Conservation (phyloP, 768 basidiomycete species). For the Phaeotremella skinneri region DNA sequence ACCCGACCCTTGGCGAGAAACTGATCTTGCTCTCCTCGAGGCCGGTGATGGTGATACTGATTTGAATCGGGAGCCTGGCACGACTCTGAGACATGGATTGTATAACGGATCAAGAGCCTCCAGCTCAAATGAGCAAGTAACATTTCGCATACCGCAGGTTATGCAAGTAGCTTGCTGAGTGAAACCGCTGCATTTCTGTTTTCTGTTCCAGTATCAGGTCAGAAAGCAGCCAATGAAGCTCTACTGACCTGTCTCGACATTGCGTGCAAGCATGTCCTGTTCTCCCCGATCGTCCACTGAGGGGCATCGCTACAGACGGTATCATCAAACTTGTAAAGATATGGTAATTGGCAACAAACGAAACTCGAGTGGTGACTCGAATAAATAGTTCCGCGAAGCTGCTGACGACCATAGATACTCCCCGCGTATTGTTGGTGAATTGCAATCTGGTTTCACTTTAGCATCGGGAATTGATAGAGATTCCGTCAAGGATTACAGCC, state of each 20-base stretch:
- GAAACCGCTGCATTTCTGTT: constrained; percentile 16
- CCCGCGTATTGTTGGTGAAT: no score
- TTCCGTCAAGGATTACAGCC: no score
- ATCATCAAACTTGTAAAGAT: no score
- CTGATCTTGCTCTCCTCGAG: no score
- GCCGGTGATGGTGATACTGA: background rate
- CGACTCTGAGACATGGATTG: constrained; percentile 18
- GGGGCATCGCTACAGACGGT: no score
- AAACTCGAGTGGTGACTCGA: no score
- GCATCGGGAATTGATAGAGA: no score
- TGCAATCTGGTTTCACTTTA: no score
- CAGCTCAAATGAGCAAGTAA: constrained; percentile 15
- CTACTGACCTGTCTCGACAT: constrained; percentile 17
- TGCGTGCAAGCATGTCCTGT: constrained; percentile 19
- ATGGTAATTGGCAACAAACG: no score
- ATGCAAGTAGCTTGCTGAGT: constrained; percentile 12
- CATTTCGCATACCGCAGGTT: constrained; percentile 9
- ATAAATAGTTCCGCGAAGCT: no score
- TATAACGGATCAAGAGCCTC: constrained; percentile 16
- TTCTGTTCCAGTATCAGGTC: background rate
- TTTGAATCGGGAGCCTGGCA: background rate
- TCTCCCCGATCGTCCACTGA: no score
- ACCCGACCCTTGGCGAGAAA: background rate
- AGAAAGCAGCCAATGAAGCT: background rate
- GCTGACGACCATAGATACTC: no score